Base-by-base conservation (phyloP, 352 stramenopile species). In the Globisporangium barbulae region DNA sequence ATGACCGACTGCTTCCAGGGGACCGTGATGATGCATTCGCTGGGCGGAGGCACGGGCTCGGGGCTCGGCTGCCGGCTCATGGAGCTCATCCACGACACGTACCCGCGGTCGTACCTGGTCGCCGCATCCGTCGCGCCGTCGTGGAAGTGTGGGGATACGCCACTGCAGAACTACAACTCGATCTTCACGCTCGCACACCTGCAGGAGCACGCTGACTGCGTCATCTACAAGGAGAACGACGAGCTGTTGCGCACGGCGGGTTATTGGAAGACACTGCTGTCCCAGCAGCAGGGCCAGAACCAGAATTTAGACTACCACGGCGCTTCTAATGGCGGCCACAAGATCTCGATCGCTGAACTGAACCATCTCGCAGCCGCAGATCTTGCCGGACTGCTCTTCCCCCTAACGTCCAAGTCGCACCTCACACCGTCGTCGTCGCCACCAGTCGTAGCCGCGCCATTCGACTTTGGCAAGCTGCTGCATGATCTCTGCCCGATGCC, bases 211-310 rank as follows among this genome's bases (percentile, higher is more conserved):
- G 80, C 81, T 8, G 89, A 96, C 68, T 82, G 71, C 44, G 73
- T 95, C 28, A 69, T 96, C 60, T 96, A 89, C 74, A 91, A 92
- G 50, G 84, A 93, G 28, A 96, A 96, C 53, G 89, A 96, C 60
- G 84, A 96, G 35, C 63, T 96, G 5, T 59, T 95, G 47, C 77
- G 74, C 31, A 66, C 73, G 0, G 77, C 70, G 2, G 41, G 50
- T n/a, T 79, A 91, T 55, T 94, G 83, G 81, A 90, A 88, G 35
- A 28, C 41, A 8, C 17, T 78, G 9, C 59, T 25, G 3, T 25
- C 44, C 2, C 21, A 55, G 21, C 63, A 30, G 42, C 53, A 48
- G 22, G 56, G 45, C 10, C 25, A 53, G 35, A 33, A 10, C 5
- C 35, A 28, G 33, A 54, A 49, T 15, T 3, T 10, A 30, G 49